Evolutionary conservation across 768 basidiomycete species (phyloP), one percentile per base, ranked within the genome.

Genomic region (Auriscalpium vulgare): DNA sequence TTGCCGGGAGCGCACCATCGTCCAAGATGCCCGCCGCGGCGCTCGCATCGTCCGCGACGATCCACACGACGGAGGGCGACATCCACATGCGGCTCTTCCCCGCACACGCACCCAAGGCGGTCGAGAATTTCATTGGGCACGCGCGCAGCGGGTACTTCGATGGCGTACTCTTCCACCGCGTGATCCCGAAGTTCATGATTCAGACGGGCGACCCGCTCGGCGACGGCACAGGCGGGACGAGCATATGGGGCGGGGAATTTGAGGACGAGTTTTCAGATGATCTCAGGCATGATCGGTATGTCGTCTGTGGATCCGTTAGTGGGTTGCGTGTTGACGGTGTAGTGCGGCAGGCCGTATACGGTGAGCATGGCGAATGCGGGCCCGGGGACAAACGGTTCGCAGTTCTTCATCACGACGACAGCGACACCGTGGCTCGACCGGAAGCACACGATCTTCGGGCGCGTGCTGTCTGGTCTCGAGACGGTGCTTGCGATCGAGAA

Each of bases 121-220:
- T 99, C 40, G 97, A 99, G 73, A 99, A 97, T 74, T 98, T 99
- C 71, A 88, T 95, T 21, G 93, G 91, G 1, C 91, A 95, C 63
- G 82, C 91, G 14, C 78, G 89, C 62, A 90, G 85, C 62, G 85
- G 91, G 2, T 98, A 88, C 73, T 98, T 88, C 65, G 95, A 99
- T 68, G 85, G 87, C 11, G 77, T 97, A 56, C 82, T 97, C 65
- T 97, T 98, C 77, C 97, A 99, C 69, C 88, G 97, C 56, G 91
- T 98, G 60, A 99, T 99, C 67, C 82, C 91, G 58, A 98, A 99
- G 72, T 99, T 99, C 67, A 95, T 95, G 94, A 88, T 97, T 55
- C 94, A 97, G 76, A 95, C 93, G 4, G 93, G 93, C 36, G 93
- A 95, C 65, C 94, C 94, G 3, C 73, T 94, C n/a, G 93, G 91